Percentiles rank a stretch among this genome's conserved stretches.
phyloP scores from a whole-genome alignment of 2,329 filamentous ascomycete species.

The Ophiostoma himal-ulmi region DNA sequence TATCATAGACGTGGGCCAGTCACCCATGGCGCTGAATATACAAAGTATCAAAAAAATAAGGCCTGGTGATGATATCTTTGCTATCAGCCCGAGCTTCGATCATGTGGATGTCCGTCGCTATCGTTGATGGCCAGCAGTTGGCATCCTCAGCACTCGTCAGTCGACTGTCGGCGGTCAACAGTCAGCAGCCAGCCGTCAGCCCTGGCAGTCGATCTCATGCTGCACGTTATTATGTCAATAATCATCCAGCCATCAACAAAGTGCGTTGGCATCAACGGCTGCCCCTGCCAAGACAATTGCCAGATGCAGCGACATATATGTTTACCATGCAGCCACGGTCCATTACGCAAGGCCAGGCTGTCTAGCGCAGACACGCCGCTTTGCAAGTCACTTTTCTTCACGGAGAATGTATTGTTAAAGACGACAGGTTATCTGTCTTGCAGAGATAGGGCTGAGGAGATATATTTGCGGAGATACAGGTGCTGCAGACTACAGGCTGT shows the following conservation, averaged over 20 bases:
- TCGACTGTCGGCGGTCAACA: not conserved
- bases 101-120: not conserved
- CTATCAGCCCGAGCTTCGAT: not conserved
- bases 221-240: not conserved
- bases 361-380: not conserved
- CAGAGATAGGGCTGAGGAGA: not conserved
- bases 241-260: not conserved
- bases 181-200: not conserved
- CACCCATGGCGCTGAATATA: constrained; percentile 8
- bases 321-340: not conserved
- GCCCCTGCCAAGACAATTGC: not conserved
- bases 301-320: not conserved
- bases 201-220: not conserved
- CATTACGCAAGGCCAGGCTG: not conserved
- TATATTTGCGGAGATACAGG: not conserved
- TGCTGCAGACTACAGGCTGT: not conserved
- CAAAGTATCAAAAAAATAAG: not conserved
- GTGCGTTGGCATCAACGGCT: not conserved
- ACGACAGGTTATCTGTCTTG: not conserved
- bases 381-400: not conserved
- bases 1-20: constrained; percentile 5
- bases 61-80: not conserved
- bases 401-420: not conserved
- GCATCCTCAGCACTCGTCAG: not conserved
- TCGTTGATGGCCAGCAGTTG: not conserved